Evolutionary conservation across 2,329 filamentous ascomycete species (phyloP), one percentile per base, ranked within the genome.

Genomic region (Sclerotinia nivalis): DNA sequence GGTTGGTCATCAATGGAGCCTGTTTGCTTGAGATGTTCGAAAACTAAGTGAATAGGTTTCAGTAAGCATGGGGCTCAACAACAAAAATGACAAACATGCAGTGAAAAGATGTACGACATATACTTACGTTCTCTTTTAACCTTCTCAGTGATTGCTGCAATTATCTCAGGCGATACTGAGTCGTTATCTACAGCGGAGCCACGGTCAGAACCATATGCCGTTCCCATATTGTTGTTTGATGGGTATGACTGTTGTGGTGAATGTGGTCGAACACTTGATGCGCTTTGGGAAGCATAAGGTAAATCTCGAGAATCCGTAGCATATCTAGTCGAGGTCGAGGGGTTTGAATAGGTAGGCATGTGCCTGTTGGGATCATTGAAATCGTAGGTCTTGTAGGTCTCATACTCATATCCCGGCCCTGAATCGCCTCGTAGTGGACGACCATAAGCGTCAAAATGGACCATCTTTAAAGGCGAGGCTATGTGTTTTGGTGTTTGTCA

Each of bases 91-190:
- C 66, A 72, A 73, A 71, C 69, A 71, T 72, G 66, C 18, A 50
- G 22, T 34, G 45, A 37, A 4, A 64, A 77, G 78, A 75, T 69
- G 68, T 67, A 79, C 75, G 70, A 82, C 71, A 59, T 81, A n/a
- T 81, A 61, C 82, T 80, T 54, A 79, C 81, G 74, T 85, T 87
- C 73, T 77, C 87, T 86, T 61, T 88, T 85, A 37, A 88, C 84
- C 69, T 81, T 85, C 68, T 84, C 84, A 2, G 86, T 88, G 73
- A 90, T 87, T 71, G 88, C 85, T 61, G 86, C 84, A 65, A 91
- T 83, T 31, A 90, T 80, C 10, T 88, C 85, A 2, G 87, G 87
- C 66, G 88, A 85, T 18, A 90, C 80, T 52, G 84, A 82, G 70
- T 81, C 81, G 12, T 70, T 67, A 25, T 50, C 65, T 37, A 70